phyloP scores from a whole-genome alignment of 2,329 filamentous ascomycete species.

The Hypoxylon sp. region DNA sequence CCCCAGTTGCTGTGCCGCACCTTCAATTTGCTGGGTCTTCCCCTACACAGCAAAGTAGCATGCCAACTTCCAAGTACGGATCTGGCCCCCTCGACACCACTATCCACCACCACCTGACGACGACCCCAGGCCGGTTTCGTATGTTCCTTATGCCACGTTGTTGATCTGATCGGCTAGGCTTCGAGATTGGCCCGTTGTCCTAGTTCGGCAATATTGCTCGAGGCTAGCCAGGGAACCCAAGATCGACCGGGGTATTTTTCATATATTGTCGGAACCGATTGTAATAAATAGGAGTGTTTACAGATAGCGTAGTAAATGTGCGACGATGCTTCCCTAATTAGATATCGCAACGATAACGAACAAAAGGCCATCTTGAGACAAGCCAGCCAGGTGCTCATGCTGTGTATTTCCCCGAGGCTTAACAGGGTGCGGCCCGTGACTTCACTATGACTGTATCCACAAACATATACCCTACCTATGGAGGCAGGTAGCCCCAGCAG shows the following conservation, averaged over 20 bases:
- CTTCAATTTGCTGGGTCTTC: constrained; percentile 32
- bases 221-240: constrained; percentile 15
- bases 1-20: constrained; percentile 35
- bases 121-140: constrained; percentile 26
- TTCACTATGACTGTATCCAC: constrained; percentile 12
- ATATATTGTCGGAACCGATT: constrained; percentile 6
- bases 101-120: constrained; percentile 4
- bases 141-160: constrained; percentile 35
- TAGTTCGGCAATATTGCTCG: constrained; percentile 33
- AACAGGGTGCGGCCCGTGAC: constrained; percentile 16
- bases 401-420: background rate
- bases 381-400: background rate
- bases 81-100: constrained; percentile 16
- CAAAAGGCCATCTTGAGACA: constrained; percentile 1
- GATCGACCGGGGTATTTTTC: background rate
- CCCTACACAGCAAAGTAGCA: constrained; percentile 17
- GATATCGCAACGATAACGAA: constrained; percentile 4
- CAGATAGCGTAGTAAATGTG: background rate
- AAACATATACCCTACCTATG: no score
- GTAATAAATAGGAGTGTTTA: constrained; percentile 1
- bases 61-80: constrained; percentile 20
- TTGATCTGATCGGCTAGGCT: constrained; percentile 30
- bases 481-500: constrained; percentile 10
- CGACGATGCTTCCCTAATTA: background rate
- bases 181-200: constrained; percentile 29